phyloP scores from a whole-genome alignment of 345 rosid genomes.

The Diplotaxis tenuifolia region DNA sequence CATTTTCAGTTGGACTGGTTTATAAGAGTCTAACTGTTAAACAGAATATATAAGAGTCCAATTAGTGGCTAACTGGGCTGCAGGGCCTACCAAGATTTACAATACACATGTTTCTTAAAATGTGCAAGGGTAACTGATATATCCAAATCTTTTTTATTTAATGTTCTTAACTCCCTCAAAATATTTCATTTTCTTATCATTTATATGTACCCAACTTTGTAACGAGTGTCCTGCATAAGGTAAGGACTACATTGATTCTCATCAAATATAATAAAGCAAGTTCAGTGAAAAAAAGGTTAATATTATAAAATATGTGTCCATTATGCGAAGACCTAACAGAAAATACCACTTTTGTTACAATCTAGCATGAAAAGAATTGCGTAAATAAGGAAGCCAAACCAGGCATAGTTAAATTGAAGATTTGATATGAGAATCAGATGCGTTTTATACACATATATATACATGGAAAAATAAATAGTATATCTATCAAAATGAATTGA shows the following conservation, averaged over 20 bases:
- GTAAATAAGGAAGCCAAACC: background rate
- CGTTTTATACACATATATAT: background rate
- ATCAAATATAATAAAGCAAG: too few relatives aligned
- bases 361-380: background rate
- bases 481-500: background rate
- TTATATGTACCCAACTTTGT: too few relatives aligned
- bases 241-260: too few relatives aligned
- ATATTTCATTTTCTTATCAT: too few relatives aligned
- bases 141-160: background rate
- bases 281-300: too few relatives aligned
- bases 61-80: constrained; percentile 7
- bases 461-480: background rate
- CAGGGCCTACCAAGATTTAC: constrained; percentile 16
- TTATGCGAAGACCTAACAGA: background rate
- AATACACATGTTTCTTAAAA: background rate
- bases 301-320: background rate
- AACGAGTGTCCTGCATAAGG: too few relatives aligned
- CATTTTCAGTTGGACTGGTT: background rate
- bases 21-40: background rate
- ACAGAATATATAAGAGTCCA: background rate
- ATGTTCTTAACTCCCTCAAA: too few relatives aligned
- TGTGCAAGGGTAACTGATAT: background rate
- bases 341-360: background rate
- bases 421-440: background rate
- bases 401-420: background rate